Conservation (phyloP, 257 asterid species). For the Ophiorrhiza pumila region DNA sequence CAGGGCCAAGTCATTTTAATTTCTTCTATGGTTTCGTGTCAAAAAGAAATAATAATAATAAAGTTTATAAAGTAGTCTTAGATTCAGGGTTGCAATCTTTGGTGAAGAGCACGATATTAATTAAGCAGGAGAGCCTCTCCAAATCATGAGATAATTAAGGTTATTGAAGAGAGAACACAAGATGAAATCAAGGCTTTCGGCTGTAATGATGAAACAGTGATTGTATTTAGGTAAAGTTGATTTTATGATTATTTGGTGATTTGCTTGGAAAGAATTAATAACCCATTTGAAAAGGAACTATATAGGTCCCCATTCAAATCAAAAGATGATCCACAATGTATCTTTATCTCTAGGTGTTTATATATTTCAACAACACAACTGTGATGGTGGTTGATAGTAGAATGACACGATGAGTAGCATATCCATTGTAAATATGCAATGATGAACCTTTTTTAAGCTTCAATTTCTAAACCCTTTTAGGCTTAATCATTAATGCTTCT, state of each 20-base stretch:
- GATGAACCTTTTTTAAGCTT: constrained; percentile 25
- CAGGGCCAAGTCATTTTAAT: not conserved
- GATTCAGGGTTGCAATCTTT: too few species aligned
- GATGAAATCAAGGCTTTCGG: constrained; percentile 41
- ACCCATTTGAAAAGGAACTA: constrained; percentile 2
- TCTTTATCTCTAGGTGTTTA: constrained; percentile 25
- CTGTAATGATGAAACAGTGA: constrained; percentile 27
- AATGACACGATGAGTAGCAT: too few species aligned
- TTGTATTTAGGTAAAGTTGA: constrained; percentile 28
- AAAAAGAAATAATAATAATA: not conserved
- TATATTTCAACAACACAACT: constrained; percentile 18
- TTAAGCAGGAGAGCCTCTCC: not conserved
- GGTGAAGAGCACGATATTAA: not conserved
- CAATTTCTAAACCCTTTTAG: constrained; percentile 19
- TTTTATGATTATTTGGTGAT: not conserved
- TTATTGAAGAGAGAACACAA: not conserved
- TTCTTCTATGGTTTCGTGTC: not conserved
- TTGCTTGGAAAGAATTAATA: constrained; percentile 15
- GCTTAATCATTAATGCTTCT: constrained; percentile 31
- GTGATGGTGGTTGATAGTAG: not conserved
- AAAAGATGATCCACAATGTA: constrained; percentile 13
- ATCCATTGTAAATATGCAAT: not conserved
- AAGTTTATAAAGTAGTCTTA: too few species aligned
- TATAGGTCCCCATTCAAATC: constrained; percentile 24
- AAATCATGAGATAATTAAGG: not conserved